Conservation (phyloP, 2,329 filamentous ascomycete genomes). For the Colletotrichum liaoningense region DNA sequence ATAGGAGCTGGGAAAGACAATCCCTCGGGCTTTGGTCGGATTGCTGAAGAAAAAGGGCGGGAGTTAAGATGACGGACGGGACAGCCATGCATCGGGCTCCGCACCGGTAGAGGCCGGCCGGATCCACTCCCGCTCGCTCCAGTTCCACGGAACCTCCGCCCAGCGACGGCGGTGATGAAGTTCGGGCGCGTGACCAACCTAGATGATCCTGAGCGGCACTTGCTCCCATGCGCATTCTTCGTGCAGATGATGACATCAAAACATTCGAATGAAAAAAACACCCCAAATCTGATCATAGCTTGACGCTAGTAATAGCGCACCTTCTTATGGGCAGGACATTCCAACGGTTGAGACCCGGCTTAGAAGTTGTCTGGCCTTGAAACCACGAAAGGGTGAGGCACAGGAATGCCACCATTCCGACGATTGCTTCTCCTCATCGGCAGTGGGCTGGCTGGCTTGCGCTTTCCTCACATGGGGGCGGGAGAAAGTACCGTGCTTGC, state of each 20-base stretch:
- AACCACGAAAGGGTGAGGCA: not conserved
- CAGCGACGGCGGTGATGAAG: not conserved
- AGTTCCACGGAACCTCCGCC: not conserved
- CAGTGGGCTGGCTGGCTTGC: not conserved
- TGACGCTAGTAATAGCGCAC: slow-evolving; percentile 10
- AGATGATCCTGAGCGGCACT: not conserved
- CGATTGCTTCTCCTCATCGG: not conserved
- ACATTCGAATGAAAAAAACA: not conserved
- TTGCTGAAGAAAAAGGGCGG: not conserved
- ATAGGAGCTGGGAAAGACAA: not conserved
- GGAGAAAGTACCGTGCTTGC: slow-evolving; percentile 12
- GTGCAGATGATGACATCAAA: not conserved
- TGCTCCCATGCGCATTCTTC: not conserved
- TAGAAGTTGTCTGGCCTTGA: not conserved
- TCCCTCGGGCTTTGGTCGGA: not conserved
- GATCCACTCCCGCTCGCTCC: not conserved
- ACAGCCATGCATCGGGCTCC: not conserved
- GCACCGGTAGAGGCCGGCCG: slow-evolving; percentile 1
- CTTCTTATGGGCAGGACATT: slow-evolving; percentile 1
- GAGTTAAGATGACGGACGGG: not conserved
- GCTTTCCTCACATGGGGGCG: not conserved
- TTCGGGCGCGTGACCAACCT: not conserved
- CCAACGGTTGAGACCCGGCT: slow-evolving; percentile 3
- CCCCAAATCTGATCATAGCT: not conserved
- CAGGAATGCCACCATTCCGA: not conserved